A percentile compares a stretch with the other conserved stretches of the same genome.
Conservation (phyloP, 2,329 filamentous ascomycete genomes). For the Meredithiella fracta region DNA sequence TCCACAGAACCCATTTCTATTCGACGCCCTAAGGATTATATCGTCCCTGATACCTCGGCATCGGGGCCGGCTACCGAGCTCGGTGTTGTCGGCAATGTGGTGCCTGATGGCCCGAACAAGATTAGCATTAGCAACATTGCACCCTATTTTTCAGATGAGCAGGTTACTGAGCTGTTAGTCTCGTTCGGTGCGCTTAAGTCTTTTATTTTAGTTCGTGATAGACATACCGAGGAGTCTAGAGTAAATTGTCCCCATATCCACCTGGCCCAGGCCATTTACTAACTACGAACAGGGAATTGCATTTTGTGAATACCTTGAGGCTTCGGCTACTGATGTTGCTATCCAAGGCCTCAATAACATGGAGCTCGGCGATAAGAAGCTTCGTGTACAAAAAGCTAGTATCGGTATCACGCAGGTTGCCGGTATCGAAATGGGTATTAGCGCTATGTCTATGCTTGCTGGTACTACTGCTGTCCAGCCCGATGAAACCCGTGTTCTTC, state of each 20-base stretch:
- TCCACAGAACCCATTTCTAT: slow-evolving; percentile 49
- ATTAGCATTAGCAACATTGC: slow-evolving; percentile 86
- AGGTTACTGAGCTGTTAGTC: slow-evolving; percentile 75
- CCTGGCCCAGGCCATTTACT: neutral
- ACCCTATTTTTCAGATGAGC: slow-evolving; percentile 71
- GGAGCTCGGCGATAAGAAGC: slow-evolving; percentile 71
- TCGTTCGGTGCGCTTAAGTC: slow-evolving; percentile 88
- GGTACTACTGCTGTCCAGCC: slow-evolving; percentile 67
- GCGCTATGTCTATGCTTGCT: slow-evolving; percentile 94
- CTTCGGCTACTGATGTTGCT: slow-evolving; percentile 59
- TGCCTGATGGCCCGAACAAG: slow-evolving; percentile 89
- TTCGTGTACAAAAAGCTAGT: slow-evolving; percentile 78
- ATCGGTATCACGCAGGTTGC: slow-evolving; percentile 86
- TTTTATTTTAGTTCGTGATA: slow-evolving; percentile 80
- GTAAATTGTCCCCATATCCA: slow-evolving; percentile 37
- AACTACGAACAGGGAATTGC: slow-evolving; percentile 58
- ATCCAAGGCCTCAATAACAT: slow-evolving; percentile 86
- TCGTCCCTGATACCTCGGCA: slow-evolving; percentile 50
- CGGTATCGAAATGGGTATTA: slow-evolving; percentile 87
- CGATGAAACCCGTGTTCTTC: slow-evolving; percentile 69
- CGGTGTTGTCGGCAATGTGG: slow-evolving; percentile 36
- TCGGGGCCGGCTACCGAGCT: neutral
- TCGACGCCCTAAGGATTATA: slow-evolving; percentile 87
- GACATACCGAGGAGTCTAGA: slow-evolving; percentile 66
- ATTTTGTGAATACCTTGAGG: slow-evolving; percentile 86